These are phyloP conservation scores for Flaveria bidentis DNA, from an alignment of 129 eudicot genomes.

Conservation along the genomic window DNA sequence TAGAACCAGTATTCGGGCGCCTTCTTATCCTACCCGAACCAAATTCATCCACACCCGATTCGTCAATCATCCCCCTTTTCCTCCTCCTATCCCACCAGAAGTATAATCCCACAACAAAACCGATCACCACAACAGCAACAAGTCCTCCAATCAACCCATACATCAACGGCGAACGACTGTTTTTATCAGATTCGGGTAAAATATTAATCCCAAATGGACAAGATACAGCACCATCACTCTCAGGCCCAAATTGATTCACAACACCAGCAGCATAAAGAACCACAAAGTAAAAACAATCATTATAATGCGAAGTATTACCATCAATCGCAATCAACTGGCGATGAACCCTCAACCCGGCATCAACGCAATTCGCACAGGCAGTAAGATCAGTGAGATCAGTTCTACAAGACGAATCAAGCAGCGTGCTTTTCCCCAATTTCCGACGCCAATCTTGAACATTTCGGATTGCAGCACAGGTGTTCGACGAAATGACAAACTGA, in stretches of 20 bases:
- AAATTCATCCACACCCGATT: constrained; percentile 42
- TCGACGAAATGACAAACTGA: constrained; percentile 65
- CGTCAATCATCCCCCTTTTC: constrained; percentile 31
- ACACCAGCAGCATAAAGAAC: constrained; percentile 86
- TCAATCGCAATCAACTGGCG: constrained; percentile 45
- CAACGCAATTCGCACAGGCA: constrained; percentile 68
- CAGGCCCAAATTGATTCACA: constrained; percentile 67
- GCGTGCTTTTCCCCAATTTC: constrained; percentile 54
- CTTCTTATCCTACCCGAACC: constrained; percentile 57
- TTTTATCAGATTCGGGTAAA: constrained; percentile 27
- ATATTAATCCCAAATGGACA: constrained; percentile 55
- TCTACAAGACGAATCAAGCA: constrained; percentile 54
- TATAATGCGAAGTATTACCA: constrained; percentile 71
- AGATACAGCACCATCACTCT: constrained; percentile 49
- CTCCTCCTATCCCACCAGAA: constrained; percentile 60
- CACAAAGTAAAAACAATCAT: constrained; percentile 63
- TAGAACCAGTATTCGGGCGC: constrained; percentile 67
- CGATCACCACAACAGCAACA: constrained; percentile 43
- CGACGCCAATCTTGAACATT: constrained; percentile 58
- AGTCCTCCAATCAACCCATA: constrained; percentile 68
- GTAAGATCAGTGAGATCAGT: constrained; percentile 61
- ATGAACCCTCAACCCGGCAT: constrained; percentile 68
- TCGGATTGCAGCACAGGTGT: constrained; percentile 60
- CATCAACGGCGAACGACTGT: constrained; percentile 25
- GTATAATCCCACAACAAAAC: constrained; percentile 51